These are phyloP conservation scores for Saccharomycopsis amapae DNA, from an alignment of 805 yeast genomes.

Conservation along the genomic window DNA sequence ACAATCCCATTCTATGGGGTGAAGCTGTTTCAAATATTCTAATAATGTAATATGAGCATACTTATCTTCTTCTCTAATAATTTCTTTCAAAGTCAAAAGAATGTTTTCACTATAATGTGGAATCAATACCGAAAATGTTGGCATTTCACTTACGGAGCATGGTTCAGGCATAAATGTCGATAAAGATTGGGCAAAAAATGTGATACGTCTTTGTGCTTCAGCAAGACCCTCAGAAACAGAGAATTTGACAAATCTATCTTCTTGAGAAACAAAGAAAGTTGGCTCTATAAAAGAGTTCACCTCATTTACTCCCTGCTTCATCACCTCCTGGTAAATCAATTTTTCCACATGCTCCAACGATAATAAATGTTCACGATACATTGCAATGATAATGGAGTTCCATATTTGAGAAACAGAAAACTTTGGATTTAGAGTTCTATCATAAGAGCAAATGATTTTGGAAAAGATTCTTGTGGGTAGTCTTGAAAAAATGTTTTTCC, in stretches of 20 bases:
- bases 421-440: conserved; percentile 39
- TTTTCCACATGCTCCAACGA: conserved; percentile 67
- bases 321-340: conserved; percentile 49
- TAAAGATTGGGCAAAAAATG: conserved; percentile 84
- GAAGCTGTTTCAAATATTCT: conserved; percentile 61
- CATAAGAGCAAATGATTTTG: conserved; percentile 49
- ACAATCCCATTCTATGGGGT: conserved; percentile 61
- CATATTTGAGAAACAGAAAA: conserved; percentile 62
- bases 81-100: conserved; percentile 65
- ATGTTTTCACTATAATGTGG: conserved; percentile 88
- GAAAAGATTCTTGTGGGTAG: conserved; percentile 71
- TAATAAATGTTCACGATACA: conserved; percentile 74
- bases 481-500: conserved; percentile 74
- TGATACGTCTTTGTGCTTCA: conserved; percentile 76
- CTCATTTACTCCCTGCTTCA: conserved; percentile 31
- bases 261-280: conserved; percentile 71
- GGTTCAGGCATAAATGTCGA: conserved; percentile 82
- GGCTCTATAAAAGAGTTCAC: conserved; percentile 57
- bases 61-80: conserved; percentile 66
- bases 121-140: conserved; percentile 72
- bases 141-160: conserved; percentile 59
- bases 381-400: conserved; percentile 77
- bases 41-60: conserved; percentile 54
- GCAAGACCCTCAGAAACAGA: conserved; percentile 53
- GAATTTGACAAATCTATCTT: conserved; percentile 59